Evolutionary conservation across 768 basidiomycete genomes (phyloP).

Genomic region (Cyclocybe aegerita): DNA sequence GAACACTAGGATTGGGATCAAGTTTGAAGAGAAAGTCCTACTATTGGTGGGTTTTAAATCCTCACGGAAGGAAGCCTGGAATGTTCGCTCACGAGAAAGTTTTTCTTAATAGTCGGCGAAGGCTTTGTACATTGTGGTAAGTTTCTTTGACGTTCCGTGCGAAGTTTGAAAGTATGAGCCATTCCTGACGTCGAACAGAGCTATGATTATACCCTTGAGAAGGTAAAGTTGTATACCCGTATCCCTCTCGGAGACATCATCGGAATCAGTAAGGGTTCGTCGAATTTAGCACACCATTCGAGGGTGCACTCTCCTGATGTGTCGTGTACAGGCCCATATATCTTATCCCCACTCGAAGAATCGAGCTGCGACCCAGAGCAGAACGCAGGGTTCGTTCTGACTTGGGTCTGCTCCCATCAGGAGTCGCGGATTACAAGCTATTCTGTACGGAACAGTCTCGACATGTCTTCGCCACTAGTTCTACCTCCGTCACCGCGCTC

Average conservation of each 20-base stretch:
- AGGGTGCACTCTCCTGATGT: neutral
- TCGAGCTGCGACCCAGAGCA: conserved; percentile 84
- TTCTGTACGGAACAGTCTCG: conserved; percentile 72
- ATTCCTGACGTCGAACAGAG: conserved; percentile 46
- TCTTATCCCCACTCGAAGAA: conserved; percentile 90
- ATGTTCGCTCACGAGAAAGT: neutral
- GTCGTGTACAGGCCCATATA: conserved; percentile 80
- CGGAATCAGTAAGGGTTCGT: conserved; percentile 72
- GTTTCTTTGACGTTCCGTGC: conserved; percentile 20
- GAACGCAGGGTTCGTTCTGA: conserved; percentile 84
- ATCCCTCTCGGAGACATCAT: conserved; percentile 83
- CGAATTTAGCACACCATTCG: neutral
- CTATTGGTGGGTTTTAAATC: conserved; percentile 60
- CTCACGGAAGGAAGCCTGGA: neutral
- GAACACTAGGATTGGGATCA: conserved; percentile 68
- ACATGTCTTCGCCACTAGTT: conserved; percentile 13
- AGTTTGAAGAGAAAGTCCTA: conserved; percentile 93
- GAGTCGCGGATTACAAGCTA: conserved; percentile 82
- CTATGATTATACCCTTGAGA: conserved; percentile 91
- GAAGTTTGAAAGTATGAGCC: neutral
- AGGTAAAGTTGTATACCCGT: conserved; percentile 87
- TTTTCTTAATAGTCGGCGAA: conserved; percentile 28
- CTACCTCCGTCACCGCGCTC: too few relatives aligned
- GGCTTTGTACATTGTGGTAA: conserved; percentile 79
- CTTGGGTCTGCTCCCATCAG: conserved; percentile 74